Evolutionary conservation across 805 yeast genomes (phyloP).

Genomic region (Candida cerambycidarum): DNA sequence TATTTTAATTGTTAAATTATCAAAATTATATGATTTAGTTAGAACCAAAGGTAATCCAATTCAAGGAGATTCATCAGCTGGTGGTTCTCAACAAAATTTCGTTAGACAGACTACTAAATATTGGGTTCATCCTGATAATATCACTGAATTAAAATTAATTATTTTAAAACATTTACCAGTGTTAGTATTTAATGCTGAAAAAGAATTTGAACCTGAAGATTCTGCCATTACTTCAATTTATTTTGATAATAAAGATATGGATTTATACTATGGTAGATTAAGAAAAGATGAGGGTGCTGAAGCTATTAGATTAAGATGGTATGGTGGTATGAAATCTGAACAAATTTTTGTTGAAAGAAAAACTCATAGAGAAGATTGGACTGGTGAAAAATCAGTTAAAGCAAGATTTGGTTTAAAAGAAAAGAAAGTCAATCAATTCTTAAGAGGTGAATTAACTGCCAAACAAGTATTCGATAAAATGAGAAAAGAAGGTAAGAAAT

Average conservation of each 20-base stretch:
- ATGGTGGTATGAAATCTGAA: constrained; percentile 95
- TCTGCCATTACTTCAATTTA: constrained; percentile 96
- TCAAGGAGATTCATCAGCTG: constrained; percentile 94
- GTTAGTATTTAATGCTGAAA: constrained; percentile 91
- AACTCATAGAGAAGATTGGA: constrained; percentile 99
- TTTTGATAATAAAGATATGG: constrained; percentile 86
- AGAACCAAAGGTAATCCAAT: constrained; percentile 96
- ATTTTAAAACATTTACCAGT: constrained; percentile 95
- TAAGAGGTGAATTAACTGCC: constrained; percentile 83
- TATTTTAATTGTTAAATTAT: constrained; percentile 80
- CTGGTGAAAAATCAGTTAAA: constrained; percentile 98
- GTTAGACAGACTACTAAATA: constrained; percentile 98
- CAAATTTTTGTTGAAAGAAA: constrained; percentile 94
- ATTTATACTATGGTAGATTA: constrained; percentile 89
- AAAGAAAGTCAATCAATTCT: constrained; percentile 80
- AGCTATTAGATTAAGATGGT: constrained; percentile 97
- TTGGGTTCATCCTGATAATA: constrained; percentile 99
- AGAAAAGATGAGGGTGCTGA: constrained; percentile 98
- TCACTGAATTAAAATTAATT: constrained; percentile 91
- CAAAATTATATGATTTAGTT: constrained; percentile 86
- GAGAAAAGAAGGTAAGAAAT: constrained; percentile 89
- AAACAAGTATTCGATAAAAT: constrained; percentile 88
- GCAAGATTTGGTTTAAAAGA: constrained; percentile 94
- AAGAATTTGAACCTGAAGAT: constrained; percentile 93
- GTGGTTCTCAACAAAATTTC: constrained; percentile 96